Conservation (phyloP, 2,329 filamentous ascomycete species). For the Fusarium udum region DNA sequence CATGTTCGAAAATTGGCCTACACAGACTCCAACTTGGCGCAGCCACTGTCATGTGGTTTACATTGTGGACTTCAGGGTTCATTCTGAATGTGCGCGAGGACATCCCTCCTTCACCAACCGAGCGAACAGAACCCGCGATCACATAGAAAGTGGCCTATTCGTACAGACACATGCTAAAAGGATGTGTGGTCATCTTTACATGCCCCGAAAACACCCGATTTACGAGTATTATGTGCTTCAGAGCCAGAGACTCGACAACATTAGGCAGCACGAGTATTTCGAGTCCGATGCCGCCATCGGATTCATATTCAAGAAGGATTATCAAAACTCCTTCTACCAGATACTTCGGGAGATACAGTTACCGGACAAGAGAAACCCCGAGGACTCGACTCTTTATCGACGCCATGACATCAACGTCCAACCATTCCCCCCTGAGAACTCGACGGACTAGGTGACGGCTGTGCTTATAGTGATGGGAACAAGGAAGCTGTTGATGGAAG, state of each 20-base stretch:
- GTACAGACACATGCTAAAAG: slow-evolving; percentile 5
- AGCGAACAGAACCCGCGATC: not conserved
- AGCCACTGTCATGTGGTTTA: slow-evolving; percentile 16
- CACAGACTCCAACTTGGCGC: slow-evolving; percentile 20
- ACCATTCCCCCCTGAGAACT: slow-evolving; percentile 10
- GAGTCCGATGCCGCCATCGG: slow-evolving; percentile 25
- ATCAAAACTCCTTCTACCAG: slow-evolving; percentile 4
- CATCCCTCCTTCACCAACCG: not conserved
- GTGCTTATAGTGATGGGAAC: slow-evolving; percentile 26
- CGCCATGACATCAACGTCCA: not conserved
- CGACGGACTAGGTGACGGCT: slow-evolving; percentile 34
- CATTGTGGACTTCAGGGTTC: slow-evolving; percentile 26
- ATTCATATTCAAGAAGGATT: slow-evolving; percentile 31
- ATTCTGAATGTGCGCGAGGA: not conserved
- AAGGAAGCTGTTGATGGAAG: slow-evolving; percentile 24
- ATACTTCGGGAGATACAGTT: slow-evolving; percentile 5
- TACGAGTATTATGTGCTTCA: slow-evolving; percentile 14
- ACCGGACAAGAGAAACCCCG: not conserved
- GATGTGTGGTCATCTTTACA: slow-evolving; percentile 24
- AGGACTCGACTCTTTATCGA: not conserved
- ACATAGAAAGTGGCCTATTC: slow-evolving; percentile 31
- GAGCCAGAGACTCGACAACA: not conserved
- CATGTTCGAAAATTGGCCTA: not conserved
- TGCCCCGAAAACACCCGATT: not conserved
- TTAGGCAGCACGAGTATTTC: slow-evolving; percentile 13